Evolutionary conservation across 108 stramenopile genomes (phyloP), one percentile per base, ranked within the genome.

Genomic region (Nitzschia inconspicua): DNA sequence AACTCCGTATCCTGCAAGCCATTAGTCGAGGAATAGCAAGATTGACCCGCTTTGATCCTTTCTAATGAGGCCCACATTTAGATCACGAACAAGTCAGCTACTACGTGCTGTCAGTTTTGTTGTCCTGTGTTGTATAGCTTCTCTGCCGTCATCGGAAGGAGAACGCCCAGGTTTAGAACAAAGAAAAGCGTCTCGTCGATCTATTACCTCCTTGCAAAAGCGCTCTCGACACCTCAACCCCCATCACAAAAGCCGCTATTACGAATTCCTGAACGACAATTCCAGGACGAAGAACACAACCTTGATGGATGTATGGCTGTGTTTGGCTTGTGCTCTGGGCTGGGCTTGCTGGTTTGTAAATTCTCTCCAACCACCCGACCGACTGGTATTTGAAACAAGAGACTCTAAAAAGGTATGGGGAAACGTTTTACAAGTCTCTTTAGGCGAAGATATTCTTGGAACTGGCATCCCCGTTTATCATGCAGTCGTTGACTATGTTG

Each of bases 281-380:
- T 14, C 48, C 7, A 24, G 20, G 13, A 50, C 34, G 37, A 54
- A 25, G n/a, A 23, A 27, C 25, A 54, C 52, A 16, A 20, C 32
- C 7, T 28, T 78, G 6, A 64, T 70, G 6, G 81, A 82, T 68
- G 72, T 82, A 32, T 77, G 66, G 66, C 40, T 77, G 16, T 82
- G 76, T 49, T 24, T 82, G 34, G 62, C 65, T 14, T 64, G 72
- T 47, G 76, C 81, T 0, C 27, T 82, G 43, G 70, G 70, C 2
- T 82, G 76, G 76, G 44, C 68, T 8, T 55, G 74, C 1, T 75
- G 65, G 56, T 27, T 75, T 32, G 20, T 77, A 3, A 67, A 48
- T 26, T 31, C 57, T 1, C 47, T 60, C 2, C 51, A 62, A 43
- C 49, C 55, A 41, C 42, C 59, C 2, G 46, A 69, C 16, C 49